These are phyloP conservation scores for Leccinum pellstonianum DNA, from an alignment of 768 basidiomycete species.

Conservation along the genomic window DNA sequence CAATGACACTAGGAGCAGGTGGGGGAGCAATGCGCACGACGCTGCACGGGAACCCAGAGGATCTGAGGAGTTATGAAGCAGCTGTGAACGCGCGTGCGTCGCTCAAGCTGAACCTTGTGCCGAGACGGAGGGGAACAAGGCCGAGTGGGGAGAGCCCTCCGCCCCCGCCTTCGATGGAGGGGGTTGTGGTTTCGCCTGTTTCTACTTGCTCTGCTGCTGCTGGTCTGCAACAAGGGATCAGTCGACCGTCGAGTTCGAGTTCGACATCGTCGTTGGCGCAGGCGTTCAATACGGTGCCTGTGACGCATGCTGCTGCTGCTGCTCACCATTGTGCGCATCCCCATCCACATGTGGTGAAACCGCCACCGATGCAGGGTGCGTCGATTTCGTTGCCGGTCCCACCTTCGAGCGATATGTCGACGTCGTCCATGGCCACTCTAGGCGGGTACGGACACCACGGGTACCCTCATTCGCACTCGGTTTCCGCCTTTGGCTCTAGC, in stretches of 20 bases:
- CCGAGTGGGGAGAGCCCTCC: slow-evolving; percentile 7
- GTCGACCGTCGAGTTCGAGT: slow-evolving; percentile 39
- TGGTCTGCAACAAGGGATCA: slow-evolving; percentile 26
- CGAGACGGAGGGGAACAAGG: slow-evolving; percentile 36
- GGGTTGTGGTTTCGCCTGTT: neutral
- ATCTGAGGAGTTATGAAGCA: slow-evolving; percentile 69
- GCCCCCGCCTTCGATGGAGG: slow-evolving; percentile 21
- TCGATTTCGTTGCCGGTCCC: slow-evolving; percentile 38
- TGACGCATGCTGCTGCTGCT: slow-evolving; percentile 5
- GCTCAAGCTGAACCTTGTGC: slow-evolving; percentile 54
- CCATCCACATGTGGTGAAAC: slow-evolving; percentile 16
- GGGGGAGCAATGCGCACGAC: slow-evolving; percentile 37
- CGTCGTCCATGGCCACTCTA: slow-evolving; percentile 14
- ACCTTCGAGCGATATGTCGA: neutral
- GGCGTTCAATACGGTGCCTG: slow-evolving; percentile 36
- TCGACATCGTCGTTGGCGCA: slow-evolving; percentile 41
- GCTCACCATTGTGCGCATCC: neutral
- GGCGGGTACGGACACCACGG: neutral
- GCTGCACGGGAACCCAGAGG: slow-evolving; percentile 51
- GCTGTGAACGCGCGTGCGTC: slow-evolving; percentile 69
- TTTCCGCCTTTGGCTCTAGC: slow-evolving; percentile 5
- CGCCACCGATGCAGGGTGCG: slow-evolving; percentile 27
- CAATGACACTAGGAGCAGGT: slow-evolving; percentile 13
- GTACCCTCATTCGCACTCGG: slow-evolving; percentile 4
- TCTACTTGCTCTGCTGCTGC: neutral